Conservation (phyloP, 768 basidiomycete genomes). For the Artomyces pyxidatus region DNA sequence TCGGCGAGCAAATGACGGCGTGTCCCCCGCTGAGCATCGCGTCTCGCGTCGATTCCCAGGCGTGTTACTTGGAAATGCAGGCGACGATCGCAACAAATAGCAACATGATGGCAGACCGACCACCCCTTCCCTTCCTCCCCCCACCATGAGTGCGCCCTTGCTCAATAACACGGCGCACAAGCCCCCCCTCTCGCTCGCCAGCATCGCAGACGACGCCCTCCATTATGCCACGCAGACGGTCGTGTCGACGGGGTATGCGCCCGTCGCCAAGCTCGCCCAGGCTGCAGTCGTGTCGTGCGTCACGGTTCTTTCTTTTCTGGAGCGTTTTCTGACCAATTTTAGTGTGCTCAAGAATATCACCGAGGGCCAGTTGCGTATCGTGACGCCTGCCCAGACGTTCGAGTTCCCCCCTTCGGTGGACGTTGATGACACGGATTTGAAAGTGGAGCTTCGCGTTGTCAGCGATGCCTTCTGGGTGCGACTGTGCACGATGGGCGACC, state of each 20-base stretch:
- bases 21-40: too few species aligned
- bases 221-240: background rate
- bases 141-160: too few species aligned
- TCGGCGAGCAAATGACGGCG: too few species aligned
- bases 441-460: slow-evolving; percentile 5
- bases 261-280: background rate
- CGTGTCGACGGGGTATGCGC: background rate
- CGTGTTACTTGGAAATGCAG: too few species aligned
- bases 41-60: too few species aligned
- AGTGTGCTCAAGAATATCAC: background rate
- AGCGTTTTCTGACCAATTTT: background rate
- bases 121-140: too few species aligned
- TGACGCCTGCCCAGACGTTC: background rate
- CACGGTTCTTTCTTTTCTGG: background rate
- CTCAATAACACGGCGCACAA: too few species aligned
- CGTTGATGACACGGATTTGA: background rate
- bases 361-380: background rate
- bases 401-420: background rate
- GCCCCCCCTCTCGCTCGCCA: background rate
- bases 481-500: slow-evolving; percentile 8
- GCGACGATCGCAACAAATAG: too few species aligned
- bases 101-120: too few species aligned
- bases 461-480: slow-evolving; percentile 16
- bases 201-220: background rate
- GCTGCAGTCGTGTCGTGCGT: background rate